Evolutionary conservation across 148 eudicot genomes (phyloP).

Genomic region (Rhododendron mucronatum): DNA sequence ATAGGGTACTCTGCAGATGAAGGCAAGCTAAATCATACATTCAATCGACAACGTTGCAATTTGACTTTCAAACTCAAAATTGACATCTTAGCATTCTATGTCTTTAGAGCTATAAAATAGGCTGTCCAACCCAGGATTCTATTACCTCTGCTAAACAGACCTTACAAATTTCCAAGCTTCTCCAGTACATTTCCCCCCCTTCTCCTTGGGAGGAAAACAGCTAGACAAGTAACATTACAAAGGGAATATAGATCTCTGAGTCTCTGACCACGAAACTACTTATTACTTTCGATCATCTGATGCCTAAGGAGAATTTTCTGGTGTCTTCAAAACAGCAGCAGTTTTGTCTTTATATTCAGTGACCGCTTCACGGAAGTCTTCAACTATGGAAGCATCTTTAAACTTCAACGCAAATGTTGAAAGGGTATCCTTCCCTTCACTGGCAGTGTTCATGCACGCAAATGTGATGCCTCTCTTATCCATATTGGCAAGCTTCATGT

Average conservation of each 20-base stretch:
- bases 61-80: not conserved
- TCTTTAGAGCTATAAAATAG: not conserved
- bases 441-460: conserved; percentile 75
- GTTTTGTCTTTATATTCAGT: conserved; percentile 52
- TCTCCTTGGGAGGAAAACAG: not conserved
- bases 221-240: not conserved
- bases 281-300: conserved; percentile 26
- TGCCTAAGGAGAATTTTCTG: conserved; percentile 79
- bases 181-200: not conserved
- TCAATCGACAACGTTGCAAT: not conserved
- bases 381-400: conserved; percentile 66
- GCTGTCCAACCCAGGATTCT: not conserved
- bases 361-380: conserved; percentile 60
- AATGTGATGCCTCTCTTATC: conserved; percentile 91
- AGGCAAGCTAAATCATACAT: not conserved
- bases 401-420: conserved; percentile 88
- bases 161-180: not conserved
- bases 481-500: conserved; percentile 93
- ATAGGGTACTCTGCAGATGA: not conserved
- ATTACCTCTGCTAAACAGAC: not conserved
- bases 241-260: not conserved
- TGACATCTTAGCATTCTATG: not conserved
- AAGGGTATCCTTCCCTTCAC: conserved; percentile 67
- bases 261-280: not conserved
- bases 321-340: conserved; percentile 42